A percentile compares a stretch with the other conserved stretches of the same genome.
Evolutionary conservation across 352 stramenopile genomes (phyloP).

Genomic region (Phytophthora europaea): DNA sequence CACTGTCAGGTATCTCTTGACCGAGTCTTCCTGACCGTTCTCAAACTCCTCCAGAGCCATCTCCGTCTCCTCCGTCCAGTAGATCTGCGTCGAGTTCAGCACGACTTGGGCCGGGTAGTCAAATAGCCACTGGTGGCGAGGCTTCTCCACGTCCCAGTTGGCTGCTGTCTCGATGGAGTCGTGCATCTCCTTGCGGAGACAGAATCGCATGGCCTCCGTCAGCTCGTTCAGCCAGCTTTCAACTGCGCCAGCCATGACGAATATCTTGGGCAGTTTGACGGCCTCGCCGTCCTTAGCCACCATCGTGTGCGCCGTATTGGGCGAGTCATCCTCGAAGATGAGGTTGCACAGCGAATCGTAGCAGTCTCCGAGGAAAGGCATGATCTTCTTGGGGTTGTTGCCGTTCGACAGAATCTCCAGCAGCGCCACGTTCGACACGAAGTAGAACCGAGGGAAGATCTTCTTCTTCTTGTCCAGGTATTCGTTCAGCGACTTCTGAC

Average conservation of each 20-base stretch:
- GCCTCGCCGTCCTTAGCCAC: slow-evolving; percentile 83
- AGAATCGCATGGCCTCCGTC: slow-evolving; percentile 87
- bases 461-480: slow-evolving; percentile 95
- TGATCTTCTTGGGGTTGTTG: slow-evolving; percentile 98
- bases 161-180: slow-evolving; percentile 87
- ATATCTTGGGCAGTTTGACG: slow-evolving; percentile 74
- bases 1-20: slow-evolving; percentile 84
- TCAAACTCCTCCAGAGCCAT: slow-evolving; percentile 90
- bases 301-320: slow-evolving; percentile 88
- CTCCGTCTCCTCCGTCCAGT: slow-evolving; percentile 98
- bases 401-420: slow-evolving; percentile 91
- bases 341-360: slow-evolving; percentile 96
- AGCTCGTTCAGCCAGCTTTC: slow-evolving; percentile 91
- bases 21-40: slow-evolving; percentile 89
- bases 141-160: slow-evolving; percentile 96
- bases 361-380: slow-evolving; percentile 97
- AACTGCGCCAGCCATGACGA: slow-evolving; percentile 87
- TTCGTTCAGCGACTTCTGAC: slow-evolving; percentile 90
- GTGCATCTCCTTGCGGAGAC: slow-evolving; percentile 89
- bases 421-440: slow-evolving; percentile 90
- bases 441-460: slow-evolving; percentile 93
- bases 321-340: slow-evolving; percentile 81
- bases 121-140: slow-evolving; percentile 98
- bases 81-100: slow-evolving; percentile 91
- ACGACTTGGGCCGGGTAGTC: slow-evolving; percentile 95